Base-by-base conservation (phyloP, 371 early-diverging fungal genomes). In the Mucor plumbeus region DNA sequence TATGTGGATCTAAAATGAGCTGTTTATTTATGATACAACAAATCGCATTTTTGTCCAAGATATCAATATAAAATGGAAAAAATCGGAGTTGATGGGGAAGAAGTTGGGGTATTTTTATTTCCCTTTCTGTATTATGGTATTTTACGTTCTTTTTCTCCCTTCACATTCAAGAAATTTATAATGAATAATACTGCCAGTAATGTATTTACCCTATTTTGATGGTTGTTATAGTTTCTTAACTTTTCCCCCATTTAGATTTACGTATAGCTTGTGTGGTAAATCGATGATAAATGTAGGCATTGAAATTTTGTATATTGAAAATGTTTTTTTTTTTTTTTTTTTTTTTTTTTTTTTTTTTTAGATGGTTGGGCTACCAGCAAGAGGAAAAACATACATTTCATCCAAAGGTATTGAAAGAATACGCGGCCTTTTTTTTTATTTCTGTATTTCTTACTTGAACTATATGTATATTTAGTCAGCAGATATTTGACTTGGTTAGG, bases 401-500 rank as follows among this genome's bases (percentile, higher is more conserved):
- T 90, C 94, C 57, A 99, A 98, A 91, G 90, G 93, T 92, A 88
- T n/a, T n/a, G n/a, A 44, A 44, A 3, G 21, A 21, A 17, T n/a
- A 17, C 15, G 60, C 7, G 33, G 35, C 34, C n/a, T n/a, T n/a
- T n/a, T n/a, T n/a, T n/a, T n/a, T n/a, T n/a, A n/a, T n/a, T n/a
- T n/a, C 15, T 44, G 43, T 36, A 36, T 9, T 43, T 13, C 13
- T 50, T 38, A 61, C 9, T 48, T 26, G 15, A 36, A 33, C 3
- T 2, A 38, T 33, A 43, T 13, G n/a, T 53, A 14, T 60, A n/a
- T n/a, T 38, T 71, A 92, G 91, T 96, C 31, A 89, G 91, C 63
- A 87, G 97, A 14, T 99, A 97, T 80, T 85, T 98, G 73, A 86
- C 88, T 59, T 99, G 99, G 99, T 82, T 99, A 48, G 98, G 98